Percentiles rank a stretch among this genome's conserved stretches.
phyloP scores from a whole-genome alignment of 2,329 filamentous ascomycete genomes.

The Paecilomyces sp. region DNA sequence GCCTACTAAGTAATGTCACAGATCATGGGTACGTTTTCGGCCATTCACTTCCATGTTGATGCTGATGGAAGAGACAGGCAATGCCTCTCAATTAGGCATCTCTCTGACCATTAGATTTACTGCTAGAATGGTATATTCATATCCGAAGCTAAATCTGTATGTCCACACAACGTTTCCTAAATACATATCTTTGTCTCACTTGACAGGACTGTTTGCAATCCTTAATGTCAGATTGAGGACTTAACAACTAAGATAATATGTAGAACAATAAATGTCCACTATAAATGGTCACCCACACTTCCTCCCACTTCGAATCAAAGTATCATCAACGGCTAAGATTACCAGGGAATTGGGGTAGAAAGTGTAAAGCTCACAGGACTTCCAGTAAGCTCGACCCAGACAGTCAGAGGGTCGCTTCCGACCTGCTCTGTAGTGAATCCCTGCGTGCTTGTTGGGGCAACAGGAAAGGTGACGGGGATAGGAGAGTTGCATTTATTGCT shows the following conservation, averaged over 20 bases:
- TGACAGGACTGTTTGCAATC: neutral
- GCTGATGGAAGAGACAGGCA: no score
- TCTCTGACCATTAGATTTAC: no score
- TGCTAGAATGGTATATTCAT: neutral
- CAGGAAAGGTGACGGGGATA: slow-evolving; percentile 51
- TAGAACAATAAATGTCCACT: neutral
- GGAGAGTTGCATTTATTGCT: slow-evolving; percentile 45
- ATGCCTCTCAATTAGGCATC: no score
- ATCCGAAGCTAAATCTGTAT: neutral
- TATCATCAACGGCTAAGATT: slow-evolving; percentile 1
- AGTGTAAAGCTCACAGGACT: slow-evolving; percentile 39
- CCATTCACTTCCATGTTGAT: no score
- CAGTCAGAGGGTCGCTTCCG: slow-evolving; percentile 47
- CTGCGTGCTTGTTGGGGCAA: slow-evolving; percentile 34
- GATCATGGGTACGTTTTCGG: no score
- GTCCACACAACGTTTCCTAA: neutral
- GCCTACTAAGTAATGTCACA: no score
- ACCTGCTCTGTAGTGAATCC: slow-evolving; percentile 45
- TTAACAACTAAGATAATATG: neutral
- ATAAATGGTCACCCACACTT: neutral
- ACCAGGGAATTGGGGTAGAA: slow-evolving; percentile 28
- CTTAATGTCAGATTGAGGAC: no score
- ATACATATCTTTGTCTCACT: neutral
- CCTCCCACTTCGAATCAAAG: no score
- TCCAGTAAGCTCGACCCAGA: slow-evolving; percentile 43